phyloP scores from a whole-genome alignment of 2,329 filamentous ascomycete species.

The Diaporthe citriasiana region DNA sequence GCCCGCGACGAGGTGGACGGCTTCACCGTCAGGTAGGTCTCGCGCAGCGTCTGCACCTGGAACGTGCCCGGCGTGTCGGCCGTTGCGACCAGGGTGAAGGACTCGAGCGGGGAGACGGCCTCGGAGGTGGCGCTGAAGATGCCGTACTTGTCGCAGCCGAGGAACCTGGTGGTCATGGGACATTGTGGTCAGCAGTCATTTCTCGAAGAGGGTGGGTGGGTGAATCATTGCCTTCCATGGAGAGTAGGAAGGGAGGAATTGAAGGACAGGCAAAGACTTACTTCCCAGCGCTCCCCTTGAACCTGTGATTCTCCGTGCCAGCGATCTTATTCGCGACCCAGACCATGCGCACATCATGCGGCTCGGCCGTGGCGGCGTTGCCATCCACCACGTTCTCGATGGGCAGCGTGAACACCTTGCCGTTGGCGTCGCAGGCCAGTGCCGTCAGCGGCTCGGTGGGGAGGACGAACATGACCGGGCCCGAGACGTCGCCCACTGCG shows the following conservation, averaged over 20 bases:
- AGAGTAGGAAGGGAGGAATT: background rate
- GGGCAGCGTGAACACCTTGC: conserved; percentile 84
- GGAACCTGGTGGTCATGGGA: conserved; percentile 70
- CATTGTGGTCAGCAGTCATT: conserved; percentile 15
- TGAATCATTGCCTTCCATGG: too few species aligned
- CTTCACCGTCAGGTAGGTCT: conserved; percentile 77
- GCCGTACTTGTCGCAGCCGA: conserved; percentile 88
- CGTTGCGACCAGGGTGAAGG: conserved; percentile 77
- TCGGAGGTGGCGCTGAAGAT: conserved; percentile 82
- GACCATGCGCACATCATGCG: conserved; percentile 95
- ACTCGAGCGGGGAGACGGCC: conserved; percentile 87
- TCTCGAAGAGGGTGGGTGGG: too few species aligned
- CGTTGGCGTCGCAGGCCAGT: conserved; percentile 87
- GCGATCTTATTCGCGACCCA: conserved; percentile 90
- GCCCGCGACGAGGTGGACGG: conserved; percentile 65
- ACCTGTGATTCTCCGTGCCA: conserved; percentile 84
- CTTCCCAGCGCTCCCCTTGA: conserved; percentile 93
- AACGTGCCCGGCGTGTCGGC: conserved; percentile 79
- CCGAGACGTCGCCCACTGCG: conserved; percentile 78
- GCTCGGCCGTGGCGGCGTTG: conserved; percentile 87
- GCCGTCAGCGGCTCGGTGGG: conserved; percentile 81
- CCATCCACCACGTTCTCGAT: conserved; percentile 92
- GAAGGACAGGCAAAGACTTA: conserved; percentile 54
- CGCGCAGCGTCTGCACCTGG: conserved; percentile 79
- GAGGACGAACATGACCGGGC: conserved; percentile 86